Percentiles rank a stretch among this genome's conserved stretches.
Evolutionary conservation across 2,329 filamentous ascomycete genomes (phyloP).

Genomic region (Trichoderma afroharzianum): DNA sequence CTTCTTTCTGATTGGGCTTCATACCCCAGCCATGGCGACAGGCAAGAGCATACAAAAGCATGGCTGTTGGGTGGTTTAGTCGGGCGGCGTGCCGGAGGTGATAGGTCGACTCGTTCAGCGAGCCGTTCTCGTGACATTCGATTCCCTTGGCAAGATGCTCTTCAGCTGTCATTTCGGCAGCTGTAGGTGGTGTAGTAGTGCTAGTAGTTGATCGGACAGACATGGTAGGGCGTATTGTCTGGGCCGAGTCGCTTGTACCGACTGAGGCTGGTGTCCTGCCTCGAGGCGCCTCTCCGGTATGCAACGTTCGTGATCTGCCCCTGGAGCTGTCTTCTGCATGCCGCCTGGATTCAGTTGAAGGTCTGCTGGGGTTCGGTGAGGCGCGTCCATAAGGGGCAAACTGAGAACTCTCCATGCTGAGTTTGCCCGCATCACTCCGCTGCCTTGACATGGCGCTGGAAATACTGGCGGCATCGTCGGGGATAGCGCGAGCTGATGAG

Average conservation of each 20-base stretch:
- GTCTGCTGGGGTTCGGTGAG: constrained; percentile 43
- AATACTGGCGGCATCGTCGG: constrained; percentile 36
- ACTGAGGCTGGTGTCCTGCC: constrained; percentile 46
- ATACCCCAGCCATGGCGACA: constrained; percentile 98
- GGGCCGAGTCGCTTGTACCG: constrained; percentile 52
- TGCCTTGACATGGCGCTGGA: constrained; percentile 39
- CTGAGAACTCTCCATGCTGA: constrained; percentile 43
- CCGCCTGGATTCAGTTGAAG: constrained; percentile 43
- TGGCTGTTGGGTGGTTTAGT: constrained; percentile 82
- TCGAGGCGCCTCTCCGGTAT: constrained; percentile 37
- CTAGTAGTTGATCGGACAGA: constrained; percentile 50
- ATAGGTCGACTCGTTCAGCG: constrained; percentile 90
- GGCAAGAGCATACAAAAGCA: constrained; percentile 92
- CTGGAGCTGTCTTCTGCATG: constrained; percentile 48
- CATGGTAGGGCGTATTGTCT: constrained; percentile 43
- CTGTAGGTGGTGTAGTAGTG: constrained; percentile 55
- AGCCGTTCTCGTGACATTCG: constrained; percentile 80
- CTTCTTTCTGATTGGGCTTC: constrained; percentile 85
- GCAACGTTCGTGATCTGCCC: constrained; percentile 42
- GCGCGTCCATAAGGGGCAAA: constrained; percentile 38
- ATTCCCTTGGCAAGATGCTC: constrained; percentile 90
- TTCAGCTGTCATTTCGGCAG: constrained; percentile 72
- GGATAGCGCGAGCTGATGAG: constrained; percentile 41
- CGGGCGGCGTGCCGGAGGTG: constrained; percentile 86
- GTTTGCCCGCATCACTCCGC: constrained; percentile 49